Evolutionary conservation across 495 filamentous ascomycete genomes (phyloP).

Genomic region (Penicillium macrosclerotiorum): DNA sequence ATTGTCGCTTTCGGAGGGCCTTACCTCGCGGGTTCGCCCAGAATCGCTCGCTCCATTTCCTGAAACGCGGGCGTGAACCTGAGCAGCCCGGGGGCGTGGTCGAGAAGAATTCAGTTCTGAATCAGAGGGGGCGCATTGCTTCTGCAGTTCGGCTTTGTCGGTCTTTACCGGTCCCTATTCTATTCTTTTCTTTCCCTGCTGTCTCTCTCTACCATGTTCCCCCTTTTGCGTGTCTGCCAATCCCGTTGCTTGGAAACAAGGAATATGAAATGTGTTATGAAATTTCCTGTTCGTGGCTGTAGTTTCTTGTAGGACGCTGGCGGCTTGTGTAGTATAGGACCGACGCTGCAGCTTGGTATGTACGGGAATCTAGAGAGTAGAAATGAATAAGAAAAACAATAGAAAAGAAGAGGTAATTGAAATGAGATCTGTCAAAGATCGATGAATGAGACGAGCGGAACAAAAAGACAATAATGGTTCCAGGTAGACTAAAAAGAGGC

Average conservation of each 20-base stretch:
- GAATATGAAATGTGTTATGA: conserved; percentile 6
- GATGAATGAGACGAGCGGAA: neutral
- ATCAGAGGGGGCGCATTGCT: conserved; percentile 14
- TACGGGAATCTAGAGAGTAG: no score
- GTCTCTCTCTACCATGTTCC: conserved; percentile 6
- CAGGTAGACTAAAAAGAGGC: neutral
- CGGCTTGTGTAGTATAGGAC: neutral
- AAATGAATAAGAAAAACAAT: neutral
- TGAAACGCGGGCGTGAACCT: neutral
- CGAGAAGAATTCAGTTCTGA: conserved; percentile 16
- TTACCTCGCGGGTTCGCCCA: conserved; percentile 6
- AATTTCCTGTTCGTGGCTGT: no score
- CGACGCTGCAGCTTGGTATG: neutral
- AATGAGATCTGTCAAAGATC: conserved; percentile 23
- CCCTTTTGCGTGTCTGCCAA: neutral
- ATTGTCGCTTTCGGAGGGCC: conserved; percentile 21
- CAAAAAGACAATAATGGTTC: conserved; percentile 6
- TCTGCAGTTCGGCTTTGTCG: conserved; percentile 11
- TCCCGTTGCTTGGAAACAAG: conserved; percentile 10
- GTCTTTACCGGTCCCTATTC: conserved; percentile 26
- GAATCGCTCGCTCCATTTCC: conserved; percentile 3
- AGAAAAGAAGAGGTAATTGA: neutral
- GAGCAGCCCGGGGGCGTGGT: conserved; percentile 1
- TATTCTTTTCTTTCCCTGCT: conserved; percentile 5
- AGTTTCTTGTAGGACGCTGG: no score